Base-by-base conservation (phyloP, 257 asterid species). In the Solanum pimpinellifolium region DNA sequence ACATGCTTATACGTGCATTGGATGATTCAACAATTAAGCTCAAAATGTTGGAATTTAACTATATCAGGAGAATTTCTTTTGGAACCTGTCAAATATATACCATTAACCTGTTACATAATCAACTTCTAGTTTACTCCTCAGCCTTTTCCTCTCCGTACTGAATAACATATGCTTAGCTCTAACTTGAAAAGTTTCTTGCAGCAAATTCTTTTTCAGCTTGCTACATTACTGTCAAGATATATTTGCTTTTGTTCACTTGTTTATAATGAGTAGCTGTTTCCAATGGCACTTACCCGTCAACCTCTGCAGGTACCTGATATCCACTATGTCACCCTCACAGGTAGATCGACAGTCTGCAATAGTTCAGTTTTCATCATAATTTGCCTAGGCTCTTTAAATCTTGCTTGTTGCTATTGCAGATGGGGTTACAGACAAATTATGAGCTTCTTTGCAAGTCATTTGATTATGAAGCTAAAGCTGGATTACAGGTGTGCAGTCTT, bases 291-390 rank as follows among this genome's bases (percentile, higher is more conserved):
- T 86, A 77, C 83, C 15, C 66, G 49, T 87, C 83, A 29, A 87
- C 77, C 66, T 88, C 77, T 89, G 88, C 94, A 96, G 99, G 91
- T 97, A 97, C 89, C 85, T 47, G 42, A 76, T 96, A 87, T 94
- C 99, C 84, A 92, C 94, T 65, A 90, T 91, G 88, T 97, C 99
- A 86, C 99, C 99, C 49, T 97, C 99, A 27, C 92, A 92, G 91
- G 93, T 94, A 86, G 87, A 90, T 91, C 91, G 1, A 31, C 35
- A 31, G 21, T 25, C 47, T 70, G 66, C 81, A 68, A 78, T 44
- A 52, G 27, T 47, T 70, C 44, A 59, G 56, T 84, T 80, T 27
- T 42, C 23, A 27, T 15, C 76, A 62, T 16, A 5, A 72, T 46
- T 18, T 42, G 56, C 83, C n/a, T 31, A 70, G 77, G 72, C 52